These are phyloP conservation scores for Cladosporium sp. DNA, from an alignment of 2,329 filamentous ascomycete genomes.

Conservation along the genomic window DNA sequence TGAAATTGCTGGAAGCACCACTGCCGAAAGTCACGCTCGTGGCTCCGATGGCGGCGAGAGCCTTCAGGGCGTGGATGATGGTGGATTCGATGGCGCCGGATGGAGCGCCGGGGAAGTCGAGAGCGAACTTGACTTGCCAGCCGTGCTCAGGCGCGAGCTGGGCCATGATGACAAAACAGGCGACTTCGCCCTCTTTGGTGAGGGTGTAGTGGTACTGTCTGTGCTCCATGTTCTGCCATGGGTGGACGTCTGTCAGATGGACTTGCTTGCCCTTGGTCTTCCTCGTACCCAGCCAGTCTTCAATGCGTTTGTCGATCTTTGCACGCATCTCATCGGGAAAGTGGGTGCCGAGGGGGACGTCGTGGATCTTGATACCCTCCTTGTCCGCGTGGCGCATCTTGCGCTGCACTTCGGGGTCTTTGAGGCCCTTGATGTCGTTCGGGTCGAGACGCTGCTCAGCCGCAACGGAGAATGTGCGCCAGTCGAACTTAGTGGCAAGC, in stretches of 20 bases:
- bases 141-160: slow-evolving; percentile 76
- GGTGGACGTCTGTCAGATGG: slow-evolving; percentile 82
- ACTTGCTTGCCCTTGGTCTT: slow-evolving; percentile 70
- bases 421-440: slow-evolving; percentile 59
- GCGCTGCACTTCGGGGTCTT: slow-evolving; percentile 61
- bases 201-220: slow-evolving; percentile 80
- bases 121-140: slow-evolving; percentile 94
- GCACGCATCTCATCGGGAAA: slow-evolving; percentile 62
- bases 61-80: slow-evolving; percentile 66
- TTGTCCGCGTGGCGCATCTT: slow-evolving; percentile 78
- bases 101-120: slow-evolving; percentile 85
- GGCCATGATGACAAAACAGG: slow-evolving; percentile 74
- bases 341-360: slow-evolving; percentile 61
- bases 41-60: slow-evolving; percentile 54
- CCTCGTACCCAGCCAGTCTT: slow-evolving; percentile 73
- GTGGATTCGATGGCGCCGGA: slow-evolving; percentile 82
- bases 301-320: slow-evolving; percentile 67
- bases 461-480: slow-evolving; percentile 83
- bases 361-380: slow-evolving; percentile 75
- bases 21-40: slow-evolving; percentile 79
- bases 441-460: slow-evolving; percentile 85
- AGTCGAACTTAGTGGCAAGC: slow-evolving; percentile 73
- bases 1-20: slow-evolving; percentile 69
- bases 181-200: slow-evolving; percentile 66
- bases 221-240: slow-evolving; percentile 80